Percentiles rank a stretch among this genome's conserved stretches.
phyloP scores from a whole-genome alignment of 306 rosid genomes.

The Chamaecrista fasciculata region DNA sequence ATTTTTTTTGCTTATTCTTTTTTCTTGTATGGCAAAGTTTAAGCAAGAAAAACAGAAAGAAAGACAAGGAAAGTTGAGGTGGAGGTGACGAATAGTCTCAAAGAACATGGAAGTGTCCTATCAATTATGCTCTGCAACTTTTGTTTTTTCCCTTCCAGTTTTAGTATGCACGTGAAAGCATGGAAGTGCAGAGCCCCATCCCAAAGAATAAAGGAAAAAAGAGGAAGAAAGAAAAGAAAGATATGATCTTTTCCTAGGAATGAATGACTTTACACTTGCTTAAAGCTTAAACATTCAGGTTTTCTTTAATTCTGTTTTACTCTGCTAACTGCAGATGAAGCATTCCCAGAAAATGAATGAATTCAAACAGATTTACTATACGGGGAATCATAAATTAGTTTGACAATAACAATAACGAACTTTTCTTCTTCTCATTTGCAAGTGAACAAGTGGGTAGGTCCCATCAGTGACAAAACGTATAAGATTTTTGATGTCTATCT shows the following conservation, averaged over 20 bases:
- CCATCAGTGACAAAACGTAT: not conserved
- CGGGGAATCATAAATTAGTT: not conserved
- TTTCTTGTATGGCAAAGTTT: not conserved
- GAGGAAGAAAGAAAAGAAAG: not conserved
- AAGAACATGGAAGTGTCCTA: slow-evolving; percentile 39
- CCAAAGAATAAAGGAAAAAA: not conserved
- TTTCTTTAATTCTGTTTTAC: not conserved
- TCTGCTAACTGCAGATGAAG: not conserved
- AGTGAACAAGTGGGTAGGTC: not conserved
- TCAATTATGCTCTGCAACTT: slow-evolving; percentile 37
- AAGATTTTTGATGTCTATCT: not conserved
- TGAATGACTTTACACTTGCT: not conserved
- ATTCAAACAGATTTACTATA: not conserved
- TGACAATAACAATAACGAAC: not conserved
- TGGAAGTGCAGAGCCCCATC: slow-evolving; percentile 19
- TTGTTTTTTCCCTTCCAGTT: slow-evolving; percentile 7
- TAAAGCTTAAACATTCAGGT: not conserved
- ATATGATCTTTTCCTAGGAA: not conserved
- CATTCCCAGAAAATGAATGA: not conserved
- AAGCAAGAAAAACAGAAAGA: slow-evolving; percentile 19
- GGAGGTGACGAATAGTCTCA: slow-evolving; percentile 21
- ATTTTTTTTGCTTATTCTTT: not conserved
- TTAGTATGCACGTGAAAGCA: slow-evolving; percentile 40
- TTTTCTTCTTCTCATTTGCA: not conserved
- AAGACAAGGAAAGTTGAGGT: slow-evolving; percentile 30